Percentiles rank a stretch among this genome's conserved stretches.
Conservation (phyloP, 2,329 filamentous ascomycete species). For the Cladosporium velox region DNA sequence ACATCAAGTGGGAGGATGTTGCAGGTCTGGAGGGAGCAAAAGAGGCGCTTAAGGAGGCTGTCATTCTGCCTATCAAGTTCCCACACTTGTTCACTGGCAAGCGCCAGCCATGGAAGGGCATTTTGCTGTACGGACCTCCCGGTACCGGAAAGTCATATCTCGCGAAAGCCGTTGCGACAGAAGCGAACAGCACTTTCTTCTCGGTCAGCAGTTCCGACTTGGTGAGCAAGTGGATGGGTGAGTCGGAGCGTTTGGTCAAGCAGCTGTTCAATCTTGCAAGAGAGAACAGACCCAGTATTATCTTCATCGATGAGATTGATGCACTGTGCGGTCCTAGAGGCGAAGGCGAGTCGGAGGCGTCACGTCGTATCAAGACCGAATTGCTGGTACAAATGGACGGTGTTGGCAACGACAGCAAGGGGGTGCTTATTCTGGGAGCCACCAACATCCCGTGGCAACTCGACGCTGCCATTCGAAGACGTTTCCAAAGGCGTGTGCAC, state of each 20-base stretch:
- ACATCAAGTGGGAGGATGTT: slow-evolving; percentile 97
- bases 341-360: slow-evolving; percentile 97
- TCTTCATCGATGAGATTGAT: slow-evolving; percentile 98
- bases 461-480: slow-evolving; percentile 89
- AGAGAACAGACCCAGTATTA: slow-evolving; percentile 96
- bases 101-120: slow-evolving; percentile 97
- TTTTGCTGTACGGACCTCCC: slow-evolving; percentile 90
- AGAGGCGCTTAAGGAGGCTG: slow-evolving; percentile 95
- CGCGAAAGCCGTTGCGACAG: slow-evolving; percentile 95
- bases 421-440: slow-evolving; percentile 90
- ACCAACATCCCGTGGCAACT: slow-evolving; percentile 99
- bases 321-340: slow-evolving; percentile 89
- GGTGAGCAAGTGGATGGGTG: slow-evolving; percentile 99
- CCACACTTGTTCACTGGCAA: slow-evolving; percentile 95
- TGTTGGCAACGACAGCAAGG: slow-evolving; percentile 91
- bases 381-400: slow-evolving; percentile 99
- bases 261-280: slow-evolving; percentile 96
- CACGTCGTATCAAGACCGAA: slow-evolving; percentile 96
- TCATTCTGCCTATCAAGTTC: slow-evolving; percentile 97
- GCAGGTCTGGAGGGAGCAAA: slow-evolving; percentile 92
- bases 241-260: slow-evolving; percentile 98
- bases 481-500: slow-evolving; percentile 94
- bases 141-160: slow-evolving; percentile 98
- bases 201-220: slow-evolving; percentile 96
- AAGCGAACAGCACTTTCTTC: slow-evolving; percentile 99